These are phyloP conservation scores for Parastagonospora nodorum DNA, from an alignment of 2,329 filamentous ascomycete species.

Conservation along the genomic window DNA sequence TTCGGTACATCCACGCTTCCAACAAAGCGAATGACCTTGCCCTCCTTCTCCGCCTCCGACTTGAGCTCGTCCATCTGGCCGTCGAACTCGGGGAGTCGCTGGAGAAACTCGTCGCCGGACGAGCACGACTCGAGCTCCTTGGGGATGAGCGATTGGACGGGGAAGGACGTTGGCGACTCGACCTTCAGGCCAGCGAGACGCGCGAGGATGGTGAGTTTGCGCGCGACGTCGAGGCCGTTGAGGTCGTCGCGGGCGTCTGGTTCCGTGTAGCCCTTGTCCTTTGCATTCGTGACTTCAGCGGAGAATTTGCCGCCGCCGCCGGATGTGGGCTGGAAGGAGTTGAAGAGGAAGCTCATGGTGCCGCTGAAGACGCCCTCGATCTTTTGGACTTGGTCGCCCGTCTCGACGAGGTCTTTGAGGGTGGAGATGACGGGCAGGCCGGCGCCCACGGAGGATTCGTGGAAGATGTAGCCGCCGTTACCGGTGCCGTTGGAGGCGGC, in stretches of 20 bases:
- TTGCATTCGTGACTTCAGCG: slow-evolving; percentile 87
- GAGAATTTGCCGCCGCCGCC: slow-evolving; percentile 83
- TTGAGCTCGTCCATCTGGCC: slow-evolving; percentile 88
- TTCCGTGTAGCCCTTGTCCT: slow-evolving; percentile 90
- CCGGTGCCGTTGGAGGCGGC: slow-evolving; percentile 70
- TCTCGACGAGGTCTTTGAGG: slow-evolving; percentile 90
- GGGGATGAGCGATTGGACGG: slow-evolving; percentile 91
- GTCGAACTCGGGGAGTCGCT: slow-evolving; percentile 80
- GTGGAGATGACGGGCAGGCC: slow-evolving; percentile 93
- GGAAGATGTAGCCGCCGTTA: slow-evolving; percentile 77
- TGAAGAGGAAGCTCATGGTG: slow-evolving; percentile 98
- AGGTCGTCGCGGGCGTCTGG: slow-evolving; percentile 85
- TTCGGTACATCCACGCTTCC: slow-evolving; percentile 87
- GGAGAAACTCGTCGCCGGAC: slow-evolving; percentile 85
- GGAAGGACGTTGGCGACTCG: slow-evolving; percentile 84
- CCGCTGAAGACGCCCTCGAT: slow-evolving; percentile 98
- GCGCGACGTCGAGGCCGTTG: slow-evolving; percentile 88
- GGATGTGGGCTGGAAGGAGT: slow-evolving; percentile 85
- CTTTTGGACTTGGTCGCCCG: slow-evolving; percentile 86
- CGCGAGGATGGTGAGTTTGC: slow-evolving; percentile 93
- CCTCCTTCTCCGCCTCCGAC: slow-evolving; percentile 79
- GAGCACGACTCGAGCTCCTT: slow-evolving; percentile 77
- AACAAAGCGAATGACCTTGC: slow-evolving; percentile 92
- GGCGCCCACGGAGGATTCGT: slow-evolving; percentile 93
- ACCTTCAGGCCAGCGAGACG: slow-evolving; percentile 81